phyloP scores from a whole-genome alignment of 2,329 filamentous ascomycete species.

The Microdochium trichocladiopsis region DNA sequence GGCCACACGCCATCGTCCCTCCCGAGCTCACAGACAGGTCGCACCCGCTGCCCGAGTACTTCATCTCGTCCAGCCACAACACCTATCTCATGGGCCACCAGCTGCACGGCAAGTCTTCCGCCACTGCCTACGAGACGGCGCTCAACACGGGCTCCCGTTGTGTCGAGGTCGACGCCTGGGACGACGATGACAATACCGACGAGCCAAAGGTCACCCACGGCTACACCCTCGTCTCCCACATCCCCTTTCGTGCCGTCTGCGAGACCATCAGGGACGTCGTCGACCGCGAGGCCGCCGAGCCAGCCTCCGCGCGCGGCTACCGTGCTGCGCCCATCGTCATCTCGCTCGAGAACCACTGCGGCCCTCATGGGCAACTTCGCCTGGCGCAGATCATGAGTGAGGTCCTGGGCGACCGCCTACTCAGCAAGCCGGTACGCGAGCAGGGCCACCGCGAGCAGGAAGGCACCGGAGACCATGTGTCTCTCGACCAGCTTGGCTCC shows the following conservation, averaged over 20 bases:
- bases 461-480: conserved; percentile 44
- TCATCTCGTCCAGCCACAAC: conserved; percentile 67
- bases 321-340: conserved; percentile 51
- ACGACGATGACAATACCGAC: conserved; percentile 49
- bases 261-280: conserved; percentile 57
- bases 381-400: conserved; percentile 60
- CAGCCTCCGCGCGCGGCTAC: conserved; percentile 27
- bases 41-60: conserved; percentile 61
- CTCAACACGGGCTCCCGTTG: conserved; percentile 58
- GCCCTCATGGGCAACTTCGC: conserved; percentile 48
- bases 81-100: conserved; percentile 67
- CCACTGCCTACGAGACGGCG: conserved; percentile 55
- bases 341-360: conserved; percentile 63
- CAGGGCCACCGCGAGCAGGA: conserved; percentile 49
- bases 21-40: conserved; percentile 45
- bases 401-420: conserved; percentile 51
- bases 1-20: conserved; percentile 51
- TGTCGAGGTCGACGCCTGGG: conserved; percentile 70
- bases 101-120: conserved; percentile 56
- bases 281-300: conserved; percentile 46
- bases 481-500: conserved; percentile 49
- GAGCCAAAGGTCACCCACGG: conserved; percentile 68
- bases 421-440: conserved; percentile 49
- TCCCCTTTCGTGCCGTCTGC: conserved; percentile 58
- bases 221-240: conserved; percentile 60